Evolutionary conservation across 2,329 filamentous ascomycete genomes (phyloP), one percentile per base, ranked within the genome.

Genomic region (Trichoderma asperellum): DNA sequence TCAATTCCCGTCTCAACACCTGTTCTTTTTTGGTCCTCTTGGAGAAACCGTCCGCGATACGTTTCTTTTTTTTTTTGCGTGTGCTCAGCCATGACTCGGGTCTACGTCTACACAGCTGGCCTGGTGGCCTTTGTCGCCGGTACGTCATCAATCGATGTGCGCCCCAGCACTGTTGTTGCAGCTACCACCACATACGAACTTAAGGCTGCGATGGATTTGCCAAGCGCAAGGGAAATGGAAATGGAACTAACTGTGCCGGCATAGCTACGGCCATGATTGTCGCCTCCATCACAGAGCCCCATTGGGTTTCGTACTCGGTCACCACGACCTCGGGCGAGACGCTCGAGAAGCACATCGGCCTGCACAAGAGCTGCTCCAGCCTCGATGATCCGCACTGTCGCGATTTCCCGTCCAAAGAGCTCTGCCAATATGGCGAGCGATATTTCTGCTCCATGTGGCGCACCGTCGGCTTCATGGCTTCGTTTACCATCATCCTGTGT

Each of bases 371-470:
- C 77, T 99, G 95, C 81, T 92, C 90, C 66, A 91, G 88, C 69
- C 83, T 92, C 69, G 87, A 87, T 56, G 84, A 88, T 61, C 81
- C 82, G n/a, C 79, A 81, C 58, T 94, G 92, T 79, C 83, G 84
- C 66, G 71, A 73, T 16, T 81, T 79, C 60, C 80, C 79, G 18
- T 73, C 74, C 24, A 73, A 74, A 24, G 75, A 79, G 37, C 70
- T 81, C 29, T 82, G 81, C 69, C 74, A 77, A 29, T 74, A 75
- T 43, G 78, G 75, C 32, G 87, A 90, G 74, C 86, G 88, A 63
- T 88, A 89, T 76, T 97, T 98, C 81, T 98, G 96, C 84, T 91
- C 89, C 75, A 91, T 96, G 86, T 99, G 95, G 95, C 88, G 92
- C 70, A 93, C 89, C 32, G 89, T 93, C 43, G 94, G 92, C 29